Conservation (phyloP, 2,329 filamentous ascomycete genomes). For the Microcyclosporella mali region DNA sequence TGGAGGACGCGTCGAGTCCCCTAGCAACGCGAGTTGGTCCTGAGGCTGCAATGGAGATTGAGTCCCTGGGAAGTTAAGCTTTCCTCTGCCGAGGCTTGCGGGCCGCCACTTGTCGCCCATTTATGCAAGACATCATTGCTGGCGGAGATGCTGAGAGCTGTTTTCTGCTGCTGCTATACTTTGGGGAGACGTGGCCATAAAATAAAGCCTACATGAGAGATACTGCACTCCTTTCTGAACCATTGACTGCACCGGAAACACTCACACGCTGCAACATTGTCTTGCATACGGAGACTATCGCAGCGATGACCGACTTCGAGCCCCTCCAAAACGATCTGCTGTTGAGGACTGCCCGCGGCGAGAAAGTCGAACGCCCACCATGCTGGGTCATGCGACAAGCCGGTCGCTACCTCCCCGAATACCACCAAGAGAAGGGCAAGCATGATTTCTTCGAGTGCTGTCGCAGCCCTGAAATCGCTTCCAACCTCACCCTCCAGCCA, state of each 20-base stretch:
- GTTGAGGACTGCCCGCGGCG: constrained; percentile 80
- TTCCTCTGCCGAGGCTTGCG: background rate
- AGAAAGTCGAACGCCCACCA: constrained; percentile 85
- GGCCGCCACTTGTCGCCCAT: background rate
- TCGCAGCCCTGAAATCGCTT: constrained; percentile 84
- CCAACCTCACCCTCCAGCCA: constrained; percentile 87
- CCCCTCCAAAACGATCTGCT: constrained; percentile 90
- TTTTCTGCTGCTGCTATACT: no score
- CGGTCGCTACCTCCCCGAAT: constrained; percentile 94
- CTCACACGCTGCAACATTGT: background rate
- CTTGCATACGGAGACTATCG: background rate
- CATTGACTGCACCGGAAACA: background rate
- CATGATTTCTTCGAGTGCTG: constrained; percentile 98
- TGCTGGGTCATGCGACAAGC: constrained; percentile 99
- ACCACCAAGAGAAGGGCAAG: constrained; percentile 85
- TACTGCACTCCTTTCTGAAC: background rate
- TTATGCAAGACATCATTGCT: no score
- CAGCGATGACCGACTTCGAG: constrained; percentile 53
- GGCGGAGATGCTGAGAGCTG: no score
- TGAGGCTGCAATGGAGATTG: background rate
- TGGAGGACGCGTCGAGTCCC: background rate
- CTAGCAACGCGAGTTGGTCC: background rate
- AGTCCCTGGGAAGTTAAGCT: background rate
- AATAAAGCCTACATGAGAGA: background rate
- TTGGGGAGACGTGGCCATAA: no score